Base-by-base conservation (phyloP, 1,284 basidiomycete species). In the Ganoderma boninense region DNA sequence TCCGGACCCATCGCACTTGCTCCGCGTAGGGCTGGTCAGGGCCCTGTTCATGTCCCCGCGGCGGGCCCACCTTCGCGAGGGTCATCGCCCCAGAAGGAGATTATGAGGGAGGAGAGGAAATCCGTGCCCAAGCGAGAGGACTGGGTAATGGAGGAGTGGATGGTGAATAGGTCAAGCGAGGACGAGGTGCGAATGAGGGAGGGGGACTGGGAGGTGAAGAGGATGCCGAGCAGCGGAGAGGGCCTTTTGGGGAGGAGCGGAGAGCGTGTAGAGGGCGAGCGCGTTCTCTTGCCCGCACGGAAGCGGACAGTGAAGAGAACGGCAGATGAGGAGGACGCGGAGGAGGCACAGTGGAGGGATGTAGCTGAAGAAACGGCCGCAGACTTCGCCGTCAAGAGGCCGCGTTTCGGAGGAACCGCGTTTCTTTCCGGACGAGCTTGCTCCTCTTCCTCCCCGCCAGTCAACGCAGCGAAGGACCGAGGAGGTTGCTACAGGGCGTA, bases 1-100 rank as follows among this genome's bases (percentile, higher is more conserved):
- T 80, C 80, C 16, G 79, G 78, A 35, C 80, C 80, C 23, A 75
- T 78, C 72, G 71, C 69, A 35, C 74, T 77, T 43, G 65, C 67
- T 1, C 68, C 76, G 49, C 73, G 64, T 42, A 68, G 46, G 64
- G 42, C 42, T 13, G 66, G 23, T 14, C 68, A 62, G 18, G 65
- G 52, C 14, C 54, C 57, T 6, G 57, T 32, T 8, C 23, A 52
- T 10, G 43, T n/a, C 2, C 42, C 42, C 20, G 63, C 65, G 2
- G 57, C 61, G 18, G 57, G 14, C 0, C 32, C 61, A 29, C 57
- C 52, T 52, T 62, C 62, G 52, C 69, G 69, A 42, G 65, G 65
- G 56, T 11, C 43, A 18, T 69, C 59, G 40, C 64, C 52, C 40
- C 68, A 65, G 65, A 68, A 61, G 16, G 57, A 43, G 68, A 57